These are phyloP conservation scores for Mycena leptocephala DNA, from an alignment of 768 basidiomycete genomes.

Conservation along the genomic window DNA sequence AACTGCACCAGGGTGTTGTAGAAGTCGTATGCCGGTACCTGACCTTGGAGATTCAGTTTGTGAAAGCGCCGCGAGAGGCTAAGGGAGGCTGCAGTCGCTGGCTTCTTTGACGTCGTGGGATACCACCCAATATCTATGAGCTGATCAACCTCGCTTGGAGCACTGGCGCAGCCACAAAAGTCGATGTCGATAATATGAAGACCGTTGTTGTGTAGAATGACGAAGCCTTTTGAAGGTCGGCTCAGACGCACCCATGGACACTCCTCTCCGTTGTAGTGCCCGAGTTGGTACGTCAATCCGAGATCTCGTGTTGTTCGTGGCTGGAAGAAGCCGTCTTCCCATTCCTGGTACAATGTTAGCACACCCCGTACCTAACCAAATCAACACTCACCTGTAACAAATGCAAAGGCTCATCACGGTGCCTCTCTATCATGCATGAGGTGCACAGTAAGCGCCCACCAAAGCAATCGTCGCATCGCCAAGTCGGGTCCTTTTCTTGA, in stretches of 20 bases:
- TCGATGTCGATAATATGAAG: no score
- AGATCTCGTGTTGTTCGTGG: not conserved
- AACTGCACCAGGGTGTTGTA: conserved; percentile 33
- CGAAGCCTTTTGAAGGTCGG: no score
- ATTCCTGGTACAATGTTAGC: conserved; percentile 24
- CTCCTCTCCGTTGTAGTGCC: conserved; percentile 30
- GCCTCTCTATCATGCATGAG: conserved; percentile 31
- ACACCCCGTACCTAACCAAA: no score
- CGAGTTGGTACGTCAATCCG: conserved; percentile 34
- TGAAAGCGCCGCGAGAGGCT: conserved; percentile 38
- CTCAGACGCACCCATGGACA: no score
- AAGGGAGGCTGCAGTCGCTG: conserved; percentile 38
- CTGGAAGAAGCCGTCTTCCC: conserved; percentile 38
- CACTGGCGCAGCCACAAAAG: not conserved
- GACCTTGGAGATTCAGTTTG: conserved; percentile 34
- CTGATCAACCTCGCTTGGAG: conserved; percentile 15
- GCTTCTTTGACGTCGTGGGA: conserved; percentile 37
- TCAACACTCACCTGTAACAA: conserved; percentile 36
- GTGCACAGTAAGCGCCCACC: conserved; percentile 22
- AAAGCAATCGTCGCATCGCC: conserved; percentile 36
- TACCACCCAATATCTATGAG: conserved; percentile 37
- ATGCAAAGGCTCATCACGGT: conserved; percentile 35
- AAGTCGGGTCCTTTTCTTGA: not conserved
- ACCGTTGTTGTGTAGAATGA: conserved; percentile 36
- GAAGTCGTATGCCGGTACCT: conserved; percentile 37